phyloP scores from a whole-genome alignment of 768 basidiomycete species.

The Psilocybe azurescens region DNA sequence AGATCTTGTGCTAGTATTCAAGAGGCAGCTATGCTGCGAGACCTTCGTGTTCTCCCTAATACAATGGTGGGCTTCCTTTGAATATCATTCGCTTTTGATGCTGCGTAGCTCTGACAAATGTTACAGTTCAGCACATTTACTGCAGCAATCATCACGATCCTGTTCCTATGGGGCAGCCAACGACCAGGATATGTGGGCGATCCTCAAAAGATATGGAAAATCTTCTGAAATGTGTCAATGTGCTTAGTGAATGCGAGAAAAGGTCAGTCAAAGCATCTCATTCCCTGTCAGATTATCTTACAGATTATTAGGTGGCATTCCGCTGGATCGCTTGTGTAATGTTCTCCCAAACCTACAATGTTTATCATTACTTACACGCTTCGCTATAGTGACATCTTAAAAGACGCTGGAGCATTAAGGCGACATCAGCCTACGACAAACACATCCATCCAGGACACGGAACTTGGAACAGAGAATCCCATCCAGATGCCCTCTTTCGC shows the following conservation, averaged over 20 bases:
- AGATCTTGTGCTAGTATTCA: constrained; percentile 72
- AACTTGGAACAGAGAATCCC: background rate
- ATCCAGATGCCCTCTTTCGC: background rate
- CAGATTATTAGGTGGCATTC: constrained; percentile 36
- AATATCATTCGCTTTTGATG: background rate
- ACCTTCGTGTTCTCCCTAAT: constrained; percentile 31
- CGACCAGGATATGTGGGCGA: constrained; percentile 43
- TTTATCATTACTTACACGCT: background rate
- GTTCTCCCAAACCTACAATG: background rate
- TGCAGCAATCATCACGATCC: constrained; percentile 54
- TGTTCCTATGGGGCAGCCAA: constrained; percentile 60
- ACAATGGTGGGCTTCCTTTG: constrained; percentile 30
- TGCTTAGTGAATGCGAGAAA: constrained; percentile 43
- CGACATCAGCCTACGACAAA: background rate
- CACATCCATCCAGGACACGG: background rate
- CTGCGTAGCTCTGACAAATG: background rate
- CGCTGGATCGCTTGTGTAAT: constrained; percentile 30
- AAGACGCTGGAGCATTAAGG: background rate
- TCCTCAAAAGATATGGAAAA: constrained; percentile 49
- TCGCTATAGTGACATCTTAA: background rate
- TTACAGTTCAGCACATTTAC: constrained; percentile 30
- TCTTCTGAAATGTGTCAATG: constrained; percentile 57
- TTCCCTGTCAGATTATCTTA: background rate
- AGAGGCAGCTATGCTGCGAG: constrained; percentile 51
- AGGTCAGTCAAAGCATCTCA: constrained; percentile 26